phyloP scores from a whole-genome alignment of 495 filamentous ascomycete species.

The Xylona heveae region DNA sequence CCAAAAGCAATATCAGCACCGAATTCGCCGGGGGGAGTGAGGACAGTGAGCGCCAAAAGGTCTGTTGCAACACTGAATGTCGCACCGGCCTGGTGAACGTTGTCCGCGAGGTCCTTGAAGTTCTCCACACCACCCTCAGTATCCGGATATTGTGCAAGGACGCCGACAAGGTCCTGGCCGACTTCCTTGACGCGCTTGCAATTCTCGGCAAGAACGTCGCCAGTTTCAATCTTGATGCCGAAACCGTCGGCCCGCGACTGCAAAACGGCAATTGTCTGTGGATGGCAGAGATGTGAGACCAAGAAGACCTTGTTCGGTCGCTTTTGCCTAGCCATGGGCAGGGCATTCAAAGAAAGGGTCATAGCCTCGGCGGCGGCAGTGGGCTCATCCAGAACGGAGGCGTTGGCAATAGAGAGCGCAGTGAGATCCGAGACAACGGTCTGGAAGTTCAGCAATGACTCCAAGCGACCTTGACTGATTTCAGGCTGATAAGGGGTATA shows the following conservation, averaged over 20 bases:
- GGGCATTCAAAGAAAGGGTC: constrained; percentile 72
- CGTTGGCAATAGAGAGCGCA: constrained; percentile 75
- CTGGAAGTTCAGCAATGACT: constrained; percentile 93
- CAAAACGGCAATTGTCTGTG: constrained; percentile 77
- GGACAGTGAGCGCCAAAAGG: constrained; percentile 67
- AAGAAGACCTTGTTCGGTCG: constrained; percentile 59
- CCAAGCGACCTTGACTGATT: constrained; percentile 82
- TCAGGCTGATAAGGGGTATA: constrained; percentile 98
- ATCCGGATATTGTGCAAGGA: constrained; percentile 87
- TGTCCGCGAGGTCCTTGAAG: constrained; percentile 50
- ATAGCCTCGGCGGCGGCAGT: constrained; percentile 95
- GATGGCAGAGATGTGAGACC: constrained; percentile 65
- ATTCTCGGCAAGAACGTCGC: constrained; percentile 44
- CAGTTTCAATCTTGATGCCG: constrained; percentile 55
- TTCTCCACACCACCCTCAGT: constrained; percentile 67
- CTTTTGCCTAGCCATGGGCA: constrained; percentile 53
- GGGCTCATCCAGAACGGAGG: constrained; percentile 80
- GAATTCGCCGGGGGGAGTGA: constrained; percentile 88
- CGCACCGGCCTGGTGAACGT: constrained; percentile 58
- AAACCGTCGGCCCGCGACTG: constrained; percentile 83
- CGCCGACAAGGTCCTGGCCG: constrained; percentile 73
- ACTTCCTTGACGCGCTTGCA: constrained; percentile 43
- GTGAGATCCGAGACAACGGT: constrained; percentile 85
- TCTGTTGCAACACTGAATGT: constrained; percentile 84
- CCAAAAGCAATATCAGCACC: constrained; percentile 96